Conservation (phyloP, 139 green algal species). For the Chlamydomonas eustigma region DNA sequence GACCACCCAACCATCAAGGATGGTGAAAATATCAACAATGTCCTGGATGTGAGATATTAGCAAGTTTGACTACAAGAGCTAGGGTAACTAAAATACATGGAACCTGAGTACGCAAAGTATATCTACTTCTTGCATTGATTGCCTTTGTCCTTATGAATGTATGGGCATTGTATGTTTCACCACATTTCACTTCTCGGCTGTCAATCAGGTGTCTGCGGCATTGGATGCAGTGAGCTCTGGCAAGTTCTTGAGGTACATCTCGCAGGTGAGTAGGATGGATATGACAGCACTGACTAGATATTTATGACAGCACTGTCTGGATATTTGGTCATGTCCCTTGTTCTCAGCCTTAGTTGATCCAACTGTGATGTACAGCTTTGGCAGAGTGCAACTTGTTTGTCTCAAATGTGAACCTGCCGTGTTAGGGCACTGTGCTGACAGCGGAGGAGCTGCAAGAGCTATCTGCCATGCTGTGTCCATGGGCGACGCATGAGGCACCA, state of each 20-base stretch:
- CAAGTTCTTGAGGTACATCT: background rate
- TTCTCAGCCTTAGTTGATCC: background rate
- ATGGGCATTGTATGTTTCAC: background rate
- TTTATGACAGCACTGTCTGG: background rate
- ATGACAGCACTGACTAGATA: background rate
- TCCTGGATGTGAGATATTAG: conserved; percentile 44
- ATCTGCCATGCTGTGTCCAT: conserved; percentile 37
- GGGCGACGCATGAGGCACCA: conserved; percentile 24
- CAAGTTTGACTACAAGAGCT: conserved; percentile 1
- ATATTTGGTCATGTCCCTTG: background rate
- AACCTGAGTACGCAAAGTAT: background rate
- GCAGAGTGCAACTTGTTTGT: background rate
- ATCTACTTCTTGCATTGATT: background rate
- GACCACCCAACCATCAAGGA: conserved; percentile 71
- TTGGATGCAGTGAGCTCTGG: background rate
- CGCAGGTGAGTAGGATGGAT: background rate
- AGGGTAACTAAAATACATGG: background rate
- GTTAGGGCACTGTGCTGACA: conserved; percentile 15
- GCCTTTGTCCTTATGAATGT: background rate
- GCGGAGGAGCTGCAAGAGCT: conserved; percentile 39
- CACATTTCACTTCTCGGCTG: background rate
- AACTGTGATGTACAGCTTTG: conserved; percentile 5
- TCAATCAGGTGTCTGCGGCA: background rate
- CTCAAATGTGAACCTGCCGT: background rate
- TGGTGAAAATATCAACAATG: conserved; percentile 76